Conservation (phyloP, 768 basidiomycete species). For the Boletus vermiculosoides region DNA sequence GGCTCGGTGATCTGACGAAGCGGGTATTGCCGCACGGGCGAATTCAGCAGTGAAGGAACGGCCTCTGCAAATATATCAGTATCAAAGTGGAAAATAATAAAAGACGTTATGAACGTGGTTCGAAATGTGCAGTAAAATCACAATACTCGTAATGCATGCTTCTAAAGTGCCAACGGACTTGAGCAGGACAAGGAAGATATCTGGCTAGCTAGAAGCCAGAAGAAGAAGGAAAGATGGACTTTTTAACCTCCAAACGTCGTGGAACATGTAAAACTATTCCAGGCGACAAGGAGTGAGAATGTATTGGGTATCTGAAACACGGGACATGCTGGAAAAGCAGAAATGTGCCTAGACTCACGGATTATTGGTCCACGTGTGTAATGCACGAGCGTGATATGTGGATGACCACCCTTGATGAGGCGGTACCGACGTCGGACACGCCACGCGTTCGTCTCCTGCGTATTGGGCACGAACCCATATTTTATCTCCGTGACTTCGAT, state of each 20-base stretch:
- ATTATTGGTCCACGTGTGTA: conserved; percentile 64
- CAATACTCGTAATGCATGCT: not conserved
- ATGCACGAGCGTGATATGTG: conserved; percentile 72
- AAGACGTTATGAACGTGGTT: not conserved
- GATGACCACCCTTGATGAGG: conserved; percentile 68
- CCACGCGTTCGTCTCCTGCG: conserved; percentile 59
- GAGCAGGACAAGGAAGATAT: not conserved
- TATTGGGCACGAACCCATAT: conserved; percentile 72
- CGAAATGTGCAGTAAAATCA: not conserved
- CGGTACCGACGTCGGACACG: conserved; percentile 72
- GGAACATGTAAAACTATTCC: not conserved
- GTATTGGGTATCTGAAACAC: conserved; percentile 21
- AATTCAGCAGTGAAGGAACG: conserved; percentile 52
- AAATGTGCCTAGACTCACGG: conserved; percentile 45
- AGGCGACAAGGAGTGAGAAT: conserved; percentile 13
- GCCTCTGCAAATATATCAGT: conserved; percentile 46
- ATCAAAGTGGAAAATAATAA: conserved; percentile 12
- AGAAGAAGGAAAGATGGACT: not conserved
- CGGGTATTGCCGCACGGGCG: conserved; percentile 70
- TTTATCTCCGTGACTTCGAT: conserved; percentile 74
- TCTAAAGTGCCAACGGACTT: not conserved
- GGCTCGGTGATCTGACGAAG: conserved; percentile 66
- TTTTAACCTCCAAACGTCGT: not conserved
- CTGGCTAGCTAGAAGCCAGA: not conserved
- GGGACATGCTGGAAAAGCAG: not conserved